These are phyloP conservation scores for Hyparrhenia diplandra DNA, from an alignment of 176 grass and related monocot genomes.

Conservation along the genomic window DNA sequence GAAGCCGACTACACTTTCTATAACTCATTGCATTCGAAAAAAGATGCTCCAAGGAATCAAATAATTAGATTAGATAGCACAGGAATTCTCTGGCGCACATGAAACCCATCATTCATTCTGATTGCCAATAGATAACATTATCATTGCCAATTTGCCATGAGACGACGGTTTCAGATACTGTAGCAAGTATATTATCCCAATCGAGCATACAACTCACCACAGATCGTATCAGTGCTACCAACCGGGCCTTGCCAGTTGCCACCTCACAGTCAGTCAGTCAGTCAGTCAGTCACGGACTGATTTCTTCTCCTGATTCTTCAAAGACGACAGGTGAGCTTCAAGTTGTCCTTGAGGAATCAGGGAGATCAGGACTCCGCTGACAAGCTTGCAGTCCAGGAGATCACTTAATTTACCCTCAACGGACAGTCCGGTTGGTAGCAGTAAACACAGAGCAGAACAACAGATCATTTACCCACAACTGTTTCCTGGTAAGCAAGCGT, in stretches of 20 bases:
- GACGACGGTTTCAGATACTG: background rate
- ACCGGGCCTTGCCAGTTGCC: background rate
- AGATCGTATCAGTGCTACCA: background rate
- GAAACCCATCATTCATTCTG: background rate
- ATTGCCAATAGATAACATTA: slow-evolving; percentile 1
- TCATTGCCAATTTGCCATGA: slow-evolving; percentile 1
- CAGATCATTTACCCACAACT: no score
- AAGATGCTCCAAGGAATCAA: background rate
- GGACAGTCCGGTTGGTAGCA: background rate
- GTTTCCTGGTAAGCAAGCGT: no score
- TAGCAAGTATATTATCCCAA: background rate
- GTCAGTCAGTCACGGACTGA: no score
- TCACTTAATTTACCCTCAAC: no score
- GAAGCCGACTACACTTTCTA: background rate
- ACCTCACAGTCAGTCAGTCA: no score
- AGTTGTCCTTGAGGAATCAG: background rate
- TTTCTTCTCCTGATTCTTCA: no score
- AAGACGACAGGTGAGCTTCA: background rate
- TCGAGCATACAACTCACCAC: background rate
- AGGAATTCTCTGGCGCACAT: background rate
- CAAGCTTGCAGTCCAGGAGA: background rate
- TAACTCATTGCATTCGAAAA: background rate
- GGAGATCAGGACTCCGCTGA: background rate
- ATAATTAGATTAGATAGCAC: background rate
- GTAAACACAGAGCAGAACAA: no score